These are phyloP conservation scores for Pseudogymnoascus sp. DNA, from an alignment of 2,329 filamentous ascomycete species.

Conservation along the genomic window DNA sequence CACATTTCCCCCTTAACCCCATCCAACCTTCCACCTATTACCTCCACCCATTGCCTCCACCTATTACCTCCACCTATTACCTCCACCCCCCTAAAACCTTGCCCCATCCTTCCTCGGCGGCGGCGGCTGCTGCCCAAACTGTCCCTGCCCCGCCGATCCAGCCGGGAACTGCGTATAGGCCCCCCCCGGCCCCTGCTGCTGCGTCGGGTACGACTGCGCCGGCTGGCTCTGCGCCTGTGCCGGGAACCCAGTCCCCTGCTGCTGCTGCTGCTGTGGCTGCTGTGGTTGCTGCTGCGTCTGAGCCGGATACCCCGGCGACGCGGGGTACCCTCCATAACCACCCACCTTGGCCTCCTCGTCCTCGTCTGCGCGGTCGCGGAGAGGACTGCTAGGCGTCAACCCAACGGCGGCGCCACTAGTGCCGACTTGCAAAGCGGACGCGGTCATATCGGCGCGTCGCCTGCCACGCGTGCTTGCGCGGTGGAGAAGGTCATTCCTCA, in stretches of 20 bases:
- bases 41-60: too few relatives aligned
- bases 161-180: background rate
- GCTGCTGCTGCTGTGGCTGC: too few relatives aligned
- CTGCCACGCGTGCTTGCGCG: slow-evolving; percentile 23
- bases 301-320: background rate
- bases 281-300: background rate
- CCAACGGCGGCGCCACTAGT: background rate
- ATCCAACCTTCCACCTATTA: background rate
- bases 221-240: background rate
- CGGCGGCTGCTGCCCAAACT: background rate
- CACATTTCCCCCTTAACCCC: too few relatives aligned
- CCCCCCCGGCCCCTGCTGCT: background rate
- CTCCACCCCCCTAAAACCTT: background rate
- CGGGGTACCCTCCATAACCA: background rate
- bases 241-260: background rate
- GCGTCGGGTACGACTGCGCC: background rate
- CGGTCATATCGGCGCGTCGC: slow-evolving; percentile 9
- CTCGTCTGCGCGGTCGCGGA: background rate
- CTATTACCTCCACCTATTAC: too few relatives aligned
- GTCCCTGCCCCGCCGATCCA: background rate
- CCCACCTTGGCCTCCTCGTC: background rate
- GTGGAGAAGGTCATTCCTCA: slow-evolving; percentile 22
- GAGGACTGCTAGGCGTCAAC: background rate
- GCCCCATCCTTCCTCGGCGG: background rate
- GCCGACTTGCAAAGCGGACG: slow-evolving; percentile 14